Conservation (phyloP, 495 filamentous ascomycete species). For the Sabuloglossum arenarium region DNA sequence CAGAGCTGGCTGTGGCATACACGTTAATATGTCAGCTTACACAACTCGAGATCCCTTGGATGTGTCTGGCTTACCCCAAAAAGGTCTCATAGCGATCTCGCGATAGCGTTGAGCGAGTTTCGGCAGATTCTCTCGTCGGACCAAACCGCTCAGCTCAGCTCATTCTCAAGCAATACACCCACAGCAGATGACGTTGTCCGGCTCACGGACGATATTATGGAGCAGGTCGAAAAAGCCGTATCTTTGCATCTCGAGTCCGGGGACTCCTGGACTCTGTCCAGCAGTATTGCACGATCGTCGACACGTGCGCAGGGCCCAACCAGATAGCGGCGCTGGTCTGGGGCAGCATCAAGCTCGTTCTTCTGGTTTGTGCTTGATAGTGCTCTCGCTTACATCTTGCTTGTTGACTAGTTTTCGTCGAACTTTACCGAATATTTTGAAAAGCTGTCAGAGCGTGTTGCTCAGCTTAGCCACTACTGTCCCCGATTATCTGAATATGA, state of each 20-base stretch:
- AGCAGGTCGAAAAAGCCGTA: constrained; percentile 6
- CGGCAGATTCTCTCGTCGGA: constrained; percentile 7
- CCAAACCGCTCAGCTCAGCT: constrained; percentile 7
- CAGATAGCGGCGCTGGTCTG: constrained; percentile 8
- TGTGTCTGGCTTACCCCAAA: constrained; percentile 1
- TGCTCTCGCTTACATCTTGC: neutral
- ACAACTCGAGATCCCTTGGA: constrained; percentile 3
- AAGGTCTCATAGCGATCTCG: constrained; percentile 8
- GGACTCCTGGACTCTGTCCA: constrained; percentile 8
- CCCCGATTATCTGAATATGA: constrained; percentile 9
- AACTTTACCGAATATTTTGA: constrained; percentile 9
- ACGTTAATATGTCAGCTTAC: constrained; percentile 5
- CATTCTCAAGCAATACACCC: constrained; percentile 8
- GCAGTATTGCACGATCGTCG: constrained; percentile 7
- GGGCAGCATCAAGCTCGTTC: constrained; percentile 9
- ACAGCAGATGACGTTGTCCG: constrained; percentile 7
- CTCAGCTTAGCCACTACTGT: constrained; percentile 9
- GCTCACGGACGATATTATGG: constrained; percentile 5
- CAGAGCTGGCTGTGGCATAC: neutral
- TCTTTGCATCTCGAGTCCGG: constrained; percentile 8
- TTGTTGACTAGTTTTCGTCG: constrained; percentile 6
- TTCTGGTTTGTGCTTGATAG: constrained; percentile 6
- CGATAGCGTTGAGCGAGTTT: constrained; percentile 8
- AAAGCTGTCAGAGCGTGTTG: constrained; percentile 7
- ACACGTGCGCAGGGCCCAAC: constrained; percentile 7